Conservation (phyloP, 441 rosid genomes). For the Mallotus japonicus region DNA sequence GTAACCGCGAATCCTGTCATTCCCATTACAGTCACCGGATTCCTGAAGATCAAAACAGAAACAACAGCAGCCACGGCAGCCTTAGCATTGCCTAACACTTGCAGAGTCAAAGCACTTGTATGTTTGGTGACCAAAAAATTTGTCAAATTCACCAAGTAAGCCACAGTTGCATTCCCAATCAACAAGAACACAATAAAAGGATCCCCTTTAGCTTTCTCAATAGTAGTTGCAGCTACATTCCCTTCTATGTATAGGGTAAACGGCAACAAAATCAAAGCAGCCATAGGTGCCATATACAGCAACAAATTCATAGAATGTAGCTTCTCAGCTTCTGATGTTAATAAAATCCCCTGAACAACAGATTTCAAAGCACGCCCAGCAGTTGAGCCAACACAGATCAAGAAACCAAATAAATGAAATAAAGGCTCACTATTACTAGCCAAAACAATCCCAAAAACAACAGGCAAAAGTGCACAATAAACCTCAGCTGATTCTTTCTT, state of each 20-base stretch:
- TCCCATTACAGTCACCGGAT: constrained; percentile 95
- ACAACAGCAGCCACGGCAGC: constrained; percentile 95
- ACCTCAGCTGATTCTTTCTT: constrained; percentile 84
- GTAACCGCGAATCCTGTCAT: constrained; percentile 85
- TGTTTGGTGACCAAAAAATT: constrained; percentile 97
- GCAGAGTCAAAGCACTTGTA: constrained; percentile 93
- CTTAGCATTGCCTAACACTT: constrained; percentile 94
- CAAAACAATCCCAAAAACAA: constrained; percentile 84
- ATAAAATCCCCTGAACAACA: constrained; percentile 82
- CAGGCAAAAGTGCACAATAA: constrained; percentile 79
- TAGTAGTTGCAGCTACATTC: constrained; percentile 63
- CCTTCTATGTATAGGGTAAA: constrained; percentile 93
- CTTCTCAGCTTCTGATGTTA: constrained; percentile 89
- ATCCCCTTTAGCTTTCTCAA: constrained; percentile 77
- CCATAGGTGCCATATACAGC: constrained; percentile 94
- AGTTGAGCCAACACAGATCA: constrained; percentile 86
- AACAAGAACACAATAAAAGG: constrained; percentile 65
- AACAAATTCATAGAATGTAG: constrained; percentile 92
- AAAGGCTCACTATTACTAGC: constrained; percentile 90
- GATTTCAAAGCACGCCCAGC: constrained; percentile 96
- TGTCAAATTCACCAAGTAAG: constrained; percentile 88
- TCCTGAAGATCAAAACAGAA: constrained; percentile 86
- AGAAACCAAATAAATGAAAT: constrained; percentile 86
- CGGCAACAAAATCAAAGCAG: constrained; percentile 79
- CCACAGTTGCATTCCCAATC: constrained; percentile 90